Base-by-base conservation (phyloP, 768 basidiomycete species). In the Suillus sp. region DNA sequence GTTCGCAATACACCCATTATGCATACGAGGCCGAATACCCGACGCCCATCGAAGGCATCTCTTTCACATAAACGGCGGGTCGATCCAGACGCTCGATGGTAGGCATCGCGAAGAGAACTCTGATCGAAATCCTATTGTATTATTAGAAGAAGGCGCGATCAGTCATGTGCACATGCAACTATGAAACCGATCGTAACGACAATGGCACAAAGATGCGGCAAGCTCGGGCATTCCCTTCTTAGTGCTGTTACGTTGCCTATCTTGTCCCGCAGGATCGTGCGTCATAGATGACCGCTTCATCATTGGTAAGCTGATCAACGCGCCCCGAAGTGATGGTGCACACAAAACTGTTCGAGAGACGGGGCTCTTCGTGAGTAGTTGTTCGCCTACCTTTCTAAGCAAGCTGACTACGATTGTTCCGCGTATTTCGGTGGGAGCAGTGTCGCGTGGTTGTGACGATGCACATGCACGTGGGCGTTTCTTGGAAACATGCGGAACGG, bases 231-330 rank as follows among this genome's bases (percentile, higher is more conserved):
- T 4, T 3, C 1, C 10, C 11, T 1, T 13, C 1, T 4, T 51
- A 9, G 27, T 11, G 30, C 20, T 53, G 50, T 32, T 5, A 5
- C 10, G 30, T 53, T 53, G 32, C 51, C 51, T 53, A 53, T 32
- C 51, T 53, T 13, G 30, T 51, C 30, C 20, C 30, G 1, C 27
- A 10, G 9, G 27, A 4, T 51, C 4, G 4, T 50, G 25, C 13
- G 6, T 47, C 7, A 9, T 48, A 2, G 4, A n/a, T 53, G 51
- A 7, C 30, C 20, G 51, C 11, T 32, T 32, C 20, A 32, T 53
- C 20, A 53, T 53, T 53, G 51, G 32, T 53, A 53, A 53, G 51
- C 18, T 53, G 50, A 51, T 51, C 50, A 30, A 20, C 32, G 20
- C 51, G 10, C 20, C 32, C 51, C 10, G 32, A 34, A 53, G 32